Evolutionary conservation across 2,329 filamentous ascomycete genomes (phyloP), one percentile per base, ranked within the genome.

Genomic region (Aspergillus hortae): DNA sequence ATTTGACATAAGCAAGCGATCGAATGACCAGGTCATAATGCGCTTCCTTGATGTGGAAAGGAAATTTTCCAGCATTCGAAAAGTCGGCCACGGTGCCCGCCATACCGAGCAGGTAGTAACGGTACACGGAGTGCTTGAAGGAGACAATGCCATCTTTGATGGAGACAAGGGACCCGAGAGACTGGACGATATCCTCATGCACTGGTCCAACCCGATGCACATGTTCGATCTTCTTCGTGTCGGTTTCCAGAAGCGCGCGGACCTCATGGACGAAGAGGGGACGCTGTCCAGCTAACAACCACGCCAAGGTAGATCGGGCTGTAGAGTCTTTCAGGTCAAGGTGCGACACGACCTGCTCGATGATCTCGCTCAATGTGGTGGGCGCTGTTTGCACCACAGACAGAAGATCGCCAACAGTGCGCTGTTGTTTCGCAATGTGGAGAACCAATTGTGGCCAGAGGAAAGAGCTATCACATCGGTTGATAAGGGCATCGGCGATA

Each of bases 1-100:
- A 38, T 27, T 48, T 48, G 25, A 42, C 46, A 42, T 48, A 42
- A 11, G 46, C 46, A 2, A 48, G 23, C 6, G 40, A 10, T 3
- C 46, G 36, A 6, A 27, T 48, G n/a, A 48, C 23, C 11, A 48
- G 46, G 27, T 48, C 46, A 38, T 35, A 30, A 21, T 48, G 46
- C 7, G 35, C 35, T 7, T 48, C 46, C 14, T 48, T 48, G 33
- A 48, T 15, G 23, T n/a, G 15, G 19, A 48, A 7, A 7, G 46
- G 46, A 10, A 48, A 27, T 14, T 32, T 41, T 17, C 36, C 36
- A 15, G 25, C 25, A 5, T 27, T 40, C 9, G 33, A 21, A 14
- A 19, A 21, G 23, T 25, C 14, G 11, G 46, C 12, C n/a, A 38
- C 46, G 6, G 46, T 19, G 9, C 40, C 40, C 6, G 46, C 46